Evolutionary conservation across 768 basidiomycete genomes (phyloP).

Genomic region (Tephrocybe sp.): DNA sequence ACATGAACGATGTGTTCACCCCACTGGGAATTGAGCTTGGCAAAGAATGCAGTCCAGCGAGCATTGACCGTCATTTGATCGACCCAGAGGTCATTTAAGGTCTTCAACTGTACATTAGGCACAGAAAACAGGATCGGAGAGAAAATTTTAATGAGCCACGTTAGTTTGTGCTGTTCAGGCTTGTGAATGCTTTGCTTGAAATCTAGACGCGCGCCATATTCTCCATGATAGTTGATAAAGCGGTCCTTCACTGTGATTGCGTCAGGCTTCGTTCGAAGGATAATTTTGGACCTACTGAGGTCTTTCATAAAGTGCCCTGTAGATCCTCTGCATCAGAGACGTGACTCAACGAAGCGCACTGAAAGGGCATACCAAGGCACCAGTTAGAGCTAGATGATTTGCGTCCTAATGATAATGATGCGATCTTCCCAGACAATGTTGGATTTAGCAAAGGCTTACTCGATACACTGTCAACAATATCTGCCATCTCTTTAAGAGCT

Average conservation of each 20-base stretch:
- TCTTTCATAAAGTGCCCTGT: slow-evolving; percentile 11
- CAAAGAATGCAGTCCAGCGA: slow-evolving; percentile 39
- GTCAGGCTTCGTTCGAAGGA: not conserved
- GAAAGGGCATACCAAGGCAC: slow-evolving; percentile 12
- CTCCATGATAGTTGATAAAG: slow-evolving; percentile 43
- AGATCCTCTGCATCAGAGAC: not conserved
- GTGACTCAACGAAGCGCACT: not conserved
- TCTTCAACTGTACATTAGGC: slow-evolving; percentile 40
- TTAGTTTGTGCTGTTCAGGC: slow-evolving; percentile 22
- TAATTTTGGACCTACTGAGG: slow-evolving; percentile 5
- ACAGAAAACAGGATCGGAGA: slow-evolving; percentile 44
- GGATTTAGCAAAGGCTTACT: not conserved
- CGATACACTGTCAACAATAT: slow-evolving; percentile 10
- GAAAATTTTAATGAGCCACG: slow-evolving; percentile 31
- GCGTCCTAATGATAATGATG: not conserved
- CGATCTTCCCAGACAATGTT: not conserved
- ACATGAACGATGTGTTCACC: too few species aligned
- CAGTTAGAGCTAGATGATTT: slow-evolving; percentile 1
- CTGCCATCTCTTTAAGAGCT: slow-evolving; percentile 10
- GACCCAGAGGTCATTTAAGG: slow-evolving; percentile 46
- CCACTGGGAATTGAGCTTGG: slow-evolving; percentile 37
- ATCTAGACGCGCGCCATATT: slow-evolving; percentile 40
- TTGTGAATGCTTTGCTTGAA: slow-evolving; percentile 31
- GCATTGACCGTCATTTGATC: slow-evolving; percentile 37
- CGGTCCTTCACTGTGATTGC: slow-evolving; percentile 13